These are phyloP conservation scores for Graphilbum fragrans DNA, from an alignment of 2,329 filamentous ascomycete genomes.

Conservation along the genomic window DNA sequence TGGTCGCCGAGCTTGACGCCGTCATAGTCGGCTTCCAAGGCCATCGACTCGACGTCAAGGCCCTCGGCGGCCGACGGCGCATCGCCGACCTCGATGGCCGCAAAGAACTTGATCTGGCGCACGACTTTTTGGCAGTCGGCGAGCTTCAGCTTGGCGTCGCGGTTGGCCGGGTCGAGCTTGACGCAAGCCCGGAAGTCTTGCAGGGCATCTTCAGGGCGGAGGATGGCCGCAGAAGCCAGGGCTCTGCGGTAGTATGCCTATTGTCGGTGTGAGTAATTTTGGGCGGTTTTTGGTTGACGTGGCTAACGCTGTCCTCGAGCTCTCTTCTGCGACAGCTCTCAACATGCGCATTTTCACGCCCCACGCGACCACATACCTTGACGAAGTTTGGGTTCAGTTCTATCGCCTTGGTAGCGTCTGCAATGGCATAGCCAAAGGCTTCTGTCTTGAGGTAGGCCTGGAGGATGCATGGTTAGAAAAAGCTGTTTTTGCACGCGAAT, in stretches of 20 bases:
- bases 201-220: slow-evolving; percentile 77
- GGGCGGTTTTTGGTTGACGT: too few species aligned
- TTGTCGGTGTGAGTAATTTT: neutral
- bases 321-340: neutral
- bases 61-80: slow-evolving; percentile 87
- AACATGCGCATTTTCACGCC: neutral
- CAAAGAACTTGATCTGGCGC: slow-evolving; percentile 82
- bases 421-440: slow-evolving; percentile 83
- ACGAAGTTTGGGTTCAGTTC: slow-evolving; percentile 78
- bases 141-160: slow-evolving; percentile 81
- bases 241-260: slow-evolving; percentile 92
- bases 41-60: slow-evolving; percentile 76
- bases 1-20: slow-evolving; percentile 63
- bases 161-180: slow-evolving; percentile 75
- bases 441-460: slow-evolving; percentile 93
- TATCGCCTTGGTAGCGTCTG: slow-evolving; percentile 82
- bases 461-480: slow-evolving; percentile 23
- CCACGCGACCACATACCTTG: slow-evolving; percentile 48
- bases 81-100: slow-evolving; percentile 86
- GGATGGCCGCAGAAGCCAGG: slow-evolving; percentile 80
- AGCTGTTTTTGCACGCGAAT: slow-evolving; percentile 24
- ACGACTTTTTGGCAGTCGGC: slow-evolving; percentile 93
- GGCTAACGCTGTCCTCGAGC: neutral
- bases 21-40: slow-evolving; percentile 74
- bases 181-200: slow-evolving; percentile 88